Evolutionary conservation across 768 basidiomycete genomes (phyloP), one percentile per base, ranked within the genome.

Genomic region (Hypsizygus marmoreus): DNA sequence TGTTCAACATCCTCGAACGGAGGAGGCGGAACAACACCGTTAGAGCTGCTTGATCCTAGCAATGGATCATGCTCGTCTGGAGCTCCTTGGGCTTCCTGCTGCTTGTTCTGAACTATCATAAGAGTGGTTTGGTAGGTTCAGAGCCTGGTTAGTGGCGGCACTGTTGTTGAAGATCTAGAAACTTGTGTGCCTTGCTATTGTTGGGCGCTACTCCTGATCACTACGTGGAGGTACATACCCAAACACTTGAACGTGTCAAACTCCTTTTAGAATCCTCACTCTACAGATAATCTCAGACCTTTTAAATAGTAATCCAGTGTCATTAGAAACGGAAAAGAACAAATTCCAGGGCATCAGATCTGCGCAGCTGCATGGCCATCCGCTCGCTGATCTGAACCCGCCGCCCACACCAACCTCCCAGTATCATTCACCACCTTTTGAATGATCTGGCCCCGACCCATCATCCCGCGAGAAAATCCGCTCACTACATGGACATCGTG

Each of bases 371-470:
- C 95, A 59, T 91, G 88, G 11, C 94, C 94, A 64, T 95, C 94
- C 13, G 79, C 88, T 26, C 94, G 80, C 45, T 80, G 81, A 64
- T 99, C 97, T 4, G 88, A 92, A 5, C 95, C 95, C 17, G 91
- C 95, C 1, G 90, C 94, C 97, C 97, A 98, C 4, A 95, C 87
- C n/a, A 77, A 70, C 62, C 68, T 72, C 11, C 91, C 89, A 22
- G 82, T 80, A 36, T 67, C 68, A 60, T 86, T 79, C 6, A 75
- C 69, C 14, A 90, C 64, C 63, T 79, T 86, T 67, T 95, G 93
- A 53, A 98, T 97, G 45, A 97, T 71, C 70, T 97, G 91, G 4
- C 92, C 91, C 2, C 91, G 79, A 17, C 92, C 91, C 69, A 94
- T 74, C 73, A 84, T 74, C 2, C 67, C 71, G 43, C 89, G 75